Evolutionary conservation across 805 yeast genomes (phyloP), one percentile per base, ranked within the genome.

Genomic region (Candida glaebosa): DNA sequence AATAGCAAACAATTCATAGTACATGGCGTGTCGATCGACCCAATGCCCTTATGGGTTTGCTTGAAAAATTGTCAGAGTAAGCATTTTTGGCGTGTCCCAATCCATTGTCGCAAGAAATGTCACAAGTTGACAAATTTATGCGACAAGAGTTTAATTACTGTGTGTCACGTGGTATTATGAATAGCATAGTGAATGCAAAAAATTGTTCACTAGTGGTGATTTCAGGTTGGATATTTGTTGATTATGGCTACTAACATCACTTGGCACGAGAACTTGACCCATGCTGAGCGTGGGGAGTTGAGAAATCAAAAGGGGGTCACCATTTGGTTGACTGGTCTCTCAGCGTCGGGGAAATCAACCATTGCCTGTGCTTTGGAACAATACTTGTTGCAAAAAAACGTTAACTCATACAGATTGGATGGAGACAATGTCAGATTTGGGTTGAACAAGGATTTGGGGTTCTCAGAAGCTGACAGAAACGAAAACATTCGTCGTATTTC

Each of bases 391-490:
- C 79, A 82, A 52, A 75, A 78, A 51, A 82, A 84, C 20, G 65
- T 84, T 50, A 76, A 79, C 49, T 78, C 96, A 16, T 91, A 91
- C 70, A 81, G 98, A 61, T 71, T 91, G 50, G 98, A 91, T 60
- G 98, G 90, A 54, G 98, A 91, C 67, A 91, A 91, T 63, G 78
- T 91, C 53, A 80, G 98, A 53, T 91, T 91, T 58, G 98, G 98
- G 2, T 74, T 91, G 57, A 91, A 91, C 76, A 90, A 89, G 65
- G 97, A 91, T 65, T 75, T 91, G 51, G 98, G 97, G 0, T 91
- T 91, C 70, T 76, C 87, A 40, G 97, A 89, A 65, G 75, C 79
- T 37, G 98, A 90, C 65, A 79, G 98, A 64, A 86, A 87, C 58
- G 98, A 91, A 67, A 91, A 91, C 67, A 91, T 91, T 55, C 81